These are phyloP conservation scores for Wickerhamomyces xylosicus DNA, from an alignment of 805 yeast species.

Conservation along the genomic window DNA sequence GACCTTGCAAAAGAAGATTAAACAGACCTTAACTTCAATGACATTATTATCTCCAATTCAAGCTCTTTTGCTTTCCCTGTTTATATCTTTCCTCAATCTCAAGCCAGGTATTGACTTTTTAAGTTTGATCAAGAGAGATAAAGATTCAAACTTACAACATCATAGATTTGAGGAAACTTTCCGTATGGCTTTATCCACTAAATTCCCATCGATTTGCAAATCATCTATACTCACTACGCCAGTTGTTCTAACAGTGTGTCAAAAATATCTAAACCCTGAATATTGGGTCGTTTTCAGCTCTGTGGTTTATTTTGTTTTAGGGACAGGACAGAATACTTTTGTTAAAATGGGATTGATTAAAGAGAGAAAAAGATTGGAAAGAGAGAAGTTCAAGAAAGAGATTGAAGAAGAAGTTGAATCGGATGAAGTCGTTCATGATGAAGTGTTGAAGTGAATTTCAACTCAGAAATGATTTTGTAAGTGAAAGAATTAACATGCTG, in stretches of 20 bases:
- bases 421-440: neutral
- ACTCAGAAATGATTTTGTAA: too few relatives aligned
- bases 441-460: neutral
- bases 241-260: slow-evolving; percentile 42
- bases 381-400: slow-evolving; percentile 5
- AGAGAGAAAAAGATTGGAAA: slow-evolving; percentile 11
- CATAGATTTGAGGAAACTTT: neutral
- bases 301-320: slow-evolving; percentile 45
- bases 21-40: slow-evolving; percentile 42
- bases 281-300: slow-evolving; percentile 58
- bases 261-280: slow-evolving; percentile 43
- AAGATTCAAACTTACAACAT: neutral
- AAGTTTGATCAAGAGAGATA: neutral
- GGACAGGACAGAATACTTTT: slow-evolving; percentile 50
- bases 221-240: slow-evolving; percentile 47
- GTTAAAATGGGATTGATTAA: slow-evolving; percentile 29
- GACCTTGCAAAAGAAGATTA: slow-evolving; percentile 26
- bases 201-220: slow-evolving; percentile 33
- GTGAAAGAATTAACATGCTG: too few relatives aligned
- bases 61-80: slow-evolving; percentile 36
- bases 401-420: slow-evolving; percentile 6
- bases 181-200: neutral
- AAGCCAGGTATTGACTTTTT: slow-evolving; percentile 5
- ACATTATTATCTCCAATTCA: slow-evolving; percentile 45
- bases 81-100: slow-evolving; percentile 40